Evolutionary conservation across 1,139 yeast species (phyloP), one percentile per base, ranked within the genome.

Genomic region (Kurtzmaniella quercitrusa): DNA sequence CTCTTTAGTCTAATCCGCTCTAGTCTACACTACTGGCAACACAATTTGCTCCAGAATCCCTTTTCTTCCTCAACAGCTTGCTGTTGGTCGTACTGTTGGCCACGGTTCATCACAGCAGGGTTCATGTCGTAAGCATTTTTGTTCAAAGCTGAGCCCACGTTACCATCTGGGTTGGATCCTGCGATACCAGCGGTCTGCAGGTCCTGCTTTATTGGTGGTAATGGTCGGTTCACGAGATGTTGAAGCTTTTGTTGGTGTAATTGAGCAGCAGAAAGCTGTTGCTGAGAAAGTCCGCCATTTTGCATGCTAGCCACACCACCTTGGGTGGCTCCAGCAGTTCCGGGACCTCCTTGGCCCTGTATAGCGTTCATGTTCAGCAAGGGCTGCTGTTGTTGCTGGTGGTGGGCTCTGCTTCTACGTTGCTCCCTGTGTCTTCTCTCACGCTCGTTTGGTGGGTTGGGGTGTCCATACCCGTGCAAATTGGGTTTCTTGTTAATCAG

Each of bases 401-500:
- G 69, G 47, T 66, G 70, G 44, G 66, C 70, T 51, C 67, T 59
- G 45, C 62, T 60, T 59, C 73, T 67, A 58, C 74, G 64, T 55
- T 63, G 69, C 42, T 67, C 73, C 46, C 75, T 66, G 48, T 74
- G 79, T 55, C 78, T 74, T 58, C 79, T 71, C 45, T 75, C 79
- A 50, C 79, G 63, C 36, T 77, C 82, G 46, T 78, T 77, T 21
- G 77, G 77, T 29, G 77, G 77, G 53, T 68, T 71, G 41, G 77
- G 79, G 58, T 77, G 77, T 23, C 96, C 96, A 61, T 90, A 90
- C 34, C 96, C 96, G 64, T 89, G 95, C 57, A 90, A 72, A 62
- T 90, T 89, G 41, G 95, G 93, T 63, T 90, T 87, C 62, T 86
- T 88, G 61, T 87, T 86, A 54, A 86, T 82, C 44, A 75, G 63